phyloP scores from a whole-genome alignment of 345 rosid species.

The Rhodamnia rubescens region DNA sequence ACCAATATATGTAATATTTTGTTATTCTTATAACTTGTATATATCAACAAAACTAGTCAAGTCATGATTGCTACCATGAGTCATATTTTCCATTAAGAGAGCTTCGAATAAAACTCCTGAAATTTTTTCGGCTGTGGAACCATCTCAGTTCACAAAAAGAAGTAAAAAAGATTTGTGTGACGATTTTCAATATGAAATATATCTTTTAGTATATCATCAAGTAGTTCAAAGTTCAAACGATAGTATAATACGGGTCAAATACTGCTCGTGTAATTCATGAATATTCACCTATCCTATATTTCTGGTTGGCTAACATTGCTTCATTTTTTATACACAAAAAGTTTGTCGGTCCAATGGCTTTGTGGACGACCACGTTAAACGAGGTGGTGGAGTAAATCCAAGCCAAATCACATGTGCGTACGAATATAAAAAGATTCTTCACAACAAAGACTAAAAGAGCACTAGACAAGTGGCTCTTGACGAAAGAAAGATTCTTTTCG shows the following conservation, averaged over 20 bases:
- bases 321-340: too few relatives aligned
- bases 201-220: neutral
- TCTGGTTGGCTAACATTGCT: neutral
- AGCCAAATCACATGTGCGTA: neutral
- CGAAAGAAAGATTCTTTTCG: fast-evolving
- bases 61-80: neutral
- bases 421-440: too few relatives aligned
- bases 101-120: neutral
- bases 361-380: neutral
- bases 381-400: neutral
- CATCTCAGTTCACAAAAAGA: neutral
- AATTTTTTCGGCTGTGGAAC: neutral
- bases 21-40: too few relatives aligned
- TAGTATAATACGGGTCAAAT: too few relatives aligned
- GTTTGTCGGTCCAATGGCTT: neutral
- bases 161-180: neutral
- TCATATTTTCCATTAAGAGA: neutral
- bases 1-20: too few relatives aligned
- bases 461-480: too few relatives aligned
- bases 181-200: too few relatives aligned
- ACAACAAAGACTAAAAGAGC: neutral
- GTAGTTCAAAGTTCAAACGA: neutral
- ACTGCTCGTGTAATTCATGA: neutral
- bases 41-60: too few relatives aligned
- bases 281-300: neutral